A percentile compares a stretch with the other conserved stretches of the same genome.
Evolutionary conservation across 805 yeast genomes (phyloP).

Genomic region (Metschnikowia aberdeeniae): DNA sequence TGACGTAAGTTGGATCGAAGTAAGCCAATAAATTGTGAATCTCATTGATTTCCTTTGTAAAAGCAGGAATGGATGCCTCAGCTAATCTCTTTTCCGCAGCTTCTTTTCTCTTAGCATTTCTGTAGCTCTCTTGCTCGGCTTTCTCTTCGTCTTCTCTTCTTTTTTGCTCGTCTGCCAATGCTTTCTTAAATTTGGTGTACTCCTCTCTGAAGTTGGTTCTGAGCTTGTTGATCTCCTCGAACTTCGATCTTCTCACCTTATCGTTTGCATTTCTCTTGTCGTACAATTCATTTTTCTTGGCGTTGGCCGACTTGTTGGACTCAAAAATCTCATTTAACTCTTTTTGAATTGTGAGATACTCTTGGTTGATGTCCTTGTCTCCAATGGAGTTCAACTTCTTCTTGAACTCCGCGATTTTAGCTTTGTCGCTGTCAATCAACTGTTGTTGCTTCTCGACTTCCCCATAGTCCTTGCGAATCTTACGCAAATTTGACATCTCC

Average conservation of each 20-base stretch:
- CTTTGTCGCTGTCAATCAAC: constrained; percentile 73
- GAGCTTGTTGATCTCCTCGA: constrained; percentile 61
- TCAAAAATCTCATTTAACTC: constrained; percentile 64
- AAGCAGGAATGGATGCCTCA: constrained; percentile 80
- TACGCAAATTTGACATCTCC: constrained; percentile 81
- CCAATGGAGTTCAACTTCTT: constrained; percentile 55
- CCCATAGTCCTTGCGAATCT: constrained; percentile 73
- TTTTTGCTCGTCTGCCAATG: constrained; percentile 63
- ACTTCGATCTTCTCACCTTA: constrained; percentile 65
- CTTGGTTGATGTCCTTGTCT: constrained; percentile 60
- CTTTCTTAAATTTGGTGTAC: constrained; percentile 64
- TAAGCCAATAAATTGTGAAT: constrained; percentile 67
- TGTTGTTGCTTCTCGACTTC: constrained; percentile 71
- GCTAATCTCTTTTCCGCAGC: constrained; percentile 63
- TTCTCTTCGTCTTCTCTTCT: constrained; percentile 69
- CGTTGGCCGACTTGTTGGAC: constrained; percentile 56
- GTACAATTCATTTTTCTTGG: constrained; percentile 61
- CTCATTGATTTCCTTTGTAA: constrained; percentile 67
- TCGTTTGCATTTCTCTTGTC: constrained; percentile 64
- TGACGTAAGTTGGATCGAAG: constrained; percentile 77
- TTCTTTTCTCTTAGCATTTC: constrained; percentile 50
- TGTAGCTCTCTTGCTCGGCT: constrained; percentile 46
- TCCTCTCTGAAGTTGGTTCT: constrained; percentile 74
- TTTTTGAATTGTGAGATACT: constrained; percentile 65
- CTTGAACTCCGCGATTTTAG: constrained; percentile 72